These are phyloP conservation scores for Buddleja alternifolia DNA, from an alignment of 257 asterid genomes.

Conservation along the genomic window DNA sequence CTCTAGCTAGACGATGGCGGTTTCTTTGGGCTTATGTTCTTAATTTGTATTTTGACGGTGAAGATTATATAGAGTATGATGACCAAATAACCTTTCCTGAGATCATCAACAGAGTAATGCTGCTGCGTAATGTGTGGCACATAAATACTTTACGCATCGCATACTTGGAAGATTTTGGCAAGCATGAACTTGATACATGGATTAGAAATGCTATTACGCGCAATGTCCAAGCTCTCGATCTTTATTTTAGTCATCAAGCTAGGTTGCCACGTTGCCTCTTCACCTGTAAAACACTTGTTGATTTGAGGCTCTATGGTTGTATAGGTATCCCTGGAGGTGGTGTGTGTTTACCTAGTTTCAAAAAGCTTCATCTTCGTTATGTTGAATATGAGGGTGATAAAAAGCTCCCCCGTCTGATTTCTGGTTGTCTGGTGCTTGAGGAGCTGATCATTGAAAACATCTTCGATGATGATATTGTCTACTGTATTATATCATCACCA, in stretches of 20 bases:
- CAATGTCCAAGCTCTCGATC: neutral
- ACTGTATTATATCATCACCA: neutral
- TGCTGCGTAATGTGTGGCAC: neutral
- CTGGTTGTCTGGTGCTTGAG: neutral
- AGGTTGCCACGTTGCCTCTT: constrained; percentile 20
- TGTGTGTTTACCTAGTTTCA: constrained; percentile 12
- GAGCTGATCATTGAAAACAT: neutral
- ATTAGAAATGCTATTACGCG: neutral
- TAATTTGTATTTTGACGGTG: constrained; percentile 2
- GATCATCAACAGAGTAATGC: neutral
- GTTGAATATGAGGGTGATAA: neutral
- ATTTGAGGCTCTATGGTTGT: neutral
- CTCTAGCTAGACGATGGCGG: neutral
- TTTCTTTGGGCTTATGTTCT: neutral
- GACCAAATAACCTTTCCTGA: too few relatives aligned
- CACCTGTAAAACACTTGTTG: constrained; percentile 22
- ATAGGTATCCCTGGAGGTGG: neutral
- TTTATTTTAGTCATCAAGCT: neutral
- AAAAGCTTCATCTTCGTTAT: constrained; percentile 5
- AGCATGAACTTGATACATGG: neutral
- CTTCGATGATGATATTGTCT: neutral
- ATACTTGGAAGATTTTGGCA: neutral
- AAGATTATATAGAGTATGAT: too few relatives aligned
- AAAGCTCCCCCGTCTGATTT: neutral
- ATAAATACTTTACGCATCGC: neutral